Conservation (phyloP, 768 basidiomycete species). For the Podaxis rugospora region DNA sequence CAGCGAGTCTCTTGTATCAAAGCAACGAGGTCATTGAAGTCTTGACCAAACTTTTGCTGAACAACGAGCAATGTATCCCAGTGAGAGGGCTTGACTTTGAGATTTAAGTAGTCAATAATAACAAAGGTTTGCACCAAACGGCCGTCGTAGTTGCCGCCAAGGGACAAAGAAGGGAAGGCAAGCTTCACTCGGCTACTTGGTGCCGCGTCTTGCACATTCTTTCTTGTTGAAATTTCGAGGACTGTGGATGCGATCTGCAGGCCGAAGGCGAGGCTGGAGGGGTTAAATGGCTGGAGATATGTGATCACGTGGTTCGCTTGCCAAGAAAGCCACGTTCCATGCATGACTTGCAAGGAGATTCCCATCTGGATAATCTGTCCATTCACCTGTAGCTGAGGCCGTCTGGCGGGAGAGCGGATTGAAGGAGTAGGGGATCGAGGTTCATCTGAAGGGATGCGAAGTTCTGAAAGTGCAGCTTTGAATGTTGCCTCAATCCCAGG, state of each 20-base stretch:
- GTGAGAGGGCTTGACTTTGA: slow-evolving; percentile 75
- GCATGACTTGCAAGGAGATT: slow-evolving; percentile 78
- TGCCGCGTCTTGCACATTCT: slow-evolving; percentile 29
- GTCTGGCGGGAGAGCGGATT: slow-evolving; percentile 18
- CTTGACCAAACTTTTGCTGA: slow-evolving; percentile 86
- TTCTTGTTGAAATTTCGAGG: slow-evolving; percentile 52
- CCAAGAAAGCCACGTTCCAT: slow-evolving; percentile 85
- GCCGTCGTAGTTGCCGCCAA: slow-evolving; percentile 56
- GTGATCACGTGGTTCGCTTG: slow-evolving; percentile 46
- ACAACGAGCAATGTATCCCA: slow-evolving; percentile 82
- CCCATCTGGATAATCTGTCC: slow-evolving; percentile 45
- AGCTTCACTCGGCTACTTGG: slow-evolving; percentile 54
- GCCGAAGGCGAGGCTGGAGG: slow-evolving; percentile 47
- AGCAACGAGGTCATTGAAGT: slow-evolving; percentile 76
- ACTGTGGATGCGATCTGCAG: slow-evolving; percentile 58
- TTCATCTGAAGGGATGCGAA: slow-evolving; percentile 38
- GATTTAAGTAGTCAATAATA: slow-evolving; percentile 62
- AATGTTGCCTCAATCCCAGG: slow-evolving; percentile 69
- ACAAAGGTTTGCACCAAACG: slow-evolving; percentile 47
- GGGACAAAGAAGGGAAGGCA: slow-evolving; percentile 58
- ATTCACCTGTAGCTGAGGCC: slow-evolving; percentile 44
- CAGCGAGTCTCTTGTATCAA: slow-evolving; percentile 59
- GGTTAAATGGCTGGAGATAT: slow-evolving; percentile 38
- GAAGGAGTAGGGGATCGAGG: slow-evolving; percentile 29
- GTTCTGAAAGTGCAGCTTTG: slow-evolving; percentile 60